phyloP scores from a whole-genome alignment of 139 green algal genomes.

The Chlorella sp. region DNA sequence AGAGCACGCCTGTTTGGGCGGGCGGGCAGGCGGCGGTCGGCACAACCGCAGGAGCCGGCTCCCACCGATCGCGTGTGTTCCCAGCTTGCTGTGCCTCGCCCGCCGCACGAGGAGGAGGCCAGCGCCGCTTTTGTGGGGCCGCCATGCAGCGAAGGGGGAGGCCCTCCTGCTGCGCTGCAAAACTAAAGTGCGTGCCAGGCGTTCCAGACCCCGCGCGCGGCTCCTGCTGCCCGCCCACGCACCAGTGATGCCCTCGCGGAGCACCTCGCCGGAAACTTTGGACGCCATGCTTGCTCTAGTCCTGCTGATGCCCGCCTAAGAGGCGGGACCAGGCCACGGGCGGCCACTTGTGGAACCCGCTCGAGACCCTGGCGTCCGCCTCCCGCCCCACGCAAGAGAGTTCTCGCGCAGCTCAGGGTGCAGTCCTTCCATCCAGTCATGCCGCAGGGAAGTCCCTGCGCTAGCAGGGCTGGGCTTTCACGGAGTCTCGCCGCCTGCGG shows the following conservation, averaged over 20 bases:
- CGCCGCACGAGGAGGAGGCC: background rate
- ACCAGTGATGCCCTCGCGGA: slow-evolving; percentile 45
- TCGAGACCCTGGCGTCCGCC: too few relatives aligned
- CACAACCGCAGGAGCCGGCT: background rate
- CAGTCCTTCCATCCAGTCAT: too few relatives aligned
- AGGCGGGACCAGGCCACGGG: too few relatives aligned
- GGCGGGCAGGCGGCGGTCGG: background rate
- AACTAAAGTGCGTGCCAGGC: background rate
- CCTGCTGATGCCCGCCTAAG: too few relatives aligned
- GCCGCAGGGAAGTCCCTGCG: too few relatives aligned
- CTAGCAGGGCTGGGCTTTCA: too few relatives aligned
- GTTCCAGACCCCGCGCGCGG: background rate
- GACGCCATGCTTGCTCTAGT: slow-evolving; percentile 8
- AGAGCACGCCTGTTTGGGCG: slow-evolving; percentile 65
- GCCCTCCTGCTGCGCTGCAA: background rate
- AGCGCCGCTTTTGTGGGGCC: background rate
- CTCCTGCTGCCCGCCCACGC: background rate
- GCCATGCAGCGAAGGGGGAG: background rate
- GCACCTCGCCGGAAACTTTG: slow-evolving; percentile 42
- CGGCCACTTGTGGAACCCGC: too few relatives aligned
- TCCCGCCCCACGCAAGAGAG: too few relatives aligned
- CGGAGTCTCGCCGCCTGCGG: too few relatives aligned
- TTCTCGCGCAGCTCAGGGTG: too few relatives aligned
- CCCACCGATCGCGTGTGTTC: background rate
- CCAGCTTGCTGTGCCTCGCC: background rate